A percentile compares a stretch with the other conserved stretches of the same genome.
Evolutionary conservation across 2,329 filamentous ascomycete genomes (phyloP).

Genomic region (Colletotrichum somersetense): DNA sequence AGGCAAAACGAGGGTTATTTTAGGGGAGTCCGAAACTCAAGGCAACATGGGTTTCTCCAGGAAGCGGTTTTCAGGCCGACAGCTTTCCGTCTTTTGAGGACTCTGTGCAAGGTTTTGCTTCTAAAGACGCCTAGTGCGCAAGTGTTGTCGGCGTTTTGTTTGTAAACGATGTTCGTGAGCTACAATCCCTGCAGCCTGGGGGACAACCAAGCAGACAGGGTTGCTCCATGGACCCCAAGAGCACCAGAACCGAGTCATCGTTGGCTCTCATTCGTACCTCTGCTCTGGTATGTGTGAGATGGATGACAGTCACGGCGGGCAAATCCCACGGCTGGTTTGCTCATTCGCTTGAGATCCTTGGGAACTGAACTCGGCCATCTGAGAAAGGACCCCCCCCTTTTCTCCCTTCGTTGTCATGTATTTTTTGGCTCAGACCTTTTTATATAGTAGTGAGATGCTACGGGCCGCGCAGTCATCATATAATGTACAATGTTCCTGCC

Average conservation of each 20-base stretch:
- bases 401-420: too few relatives aligned
- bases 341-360: too few relatives aligned
- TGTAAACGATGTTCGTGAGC: background rate
- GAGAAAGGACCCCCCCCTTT: too few relatives aligned
- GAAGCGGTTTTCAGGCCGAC: background rate
- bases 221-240: background rate
- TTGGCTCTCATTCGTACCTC: background rate
- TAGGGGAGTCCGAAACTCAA: background rate
- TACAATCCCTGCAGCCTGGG: background rate
- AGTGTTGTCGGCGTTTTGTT: background rate
- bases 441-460: too few relatives aligned
- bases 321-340: too few relatives aligned
- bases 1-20: background rate
- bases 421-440: too few relatives aligned
- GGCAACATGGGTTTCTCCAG: background rate
- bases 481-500: too few relatives aligned
- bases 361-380: too few relatives aligned
- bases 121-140: background rate
- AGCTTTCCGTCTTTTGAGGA: background rate
- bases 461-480: too few relatives aligned
- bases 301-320: too few relatives aligned
- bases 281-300: too few relatives aligned
- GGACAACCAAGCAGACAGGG: too few relatives aligned
- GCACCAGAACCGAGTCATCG: background rate
- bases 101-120: background rate